Evolutionary conservation across 208 protist species (phyloP).

Genomic region (Acanthamoeba healyi): DNA sequence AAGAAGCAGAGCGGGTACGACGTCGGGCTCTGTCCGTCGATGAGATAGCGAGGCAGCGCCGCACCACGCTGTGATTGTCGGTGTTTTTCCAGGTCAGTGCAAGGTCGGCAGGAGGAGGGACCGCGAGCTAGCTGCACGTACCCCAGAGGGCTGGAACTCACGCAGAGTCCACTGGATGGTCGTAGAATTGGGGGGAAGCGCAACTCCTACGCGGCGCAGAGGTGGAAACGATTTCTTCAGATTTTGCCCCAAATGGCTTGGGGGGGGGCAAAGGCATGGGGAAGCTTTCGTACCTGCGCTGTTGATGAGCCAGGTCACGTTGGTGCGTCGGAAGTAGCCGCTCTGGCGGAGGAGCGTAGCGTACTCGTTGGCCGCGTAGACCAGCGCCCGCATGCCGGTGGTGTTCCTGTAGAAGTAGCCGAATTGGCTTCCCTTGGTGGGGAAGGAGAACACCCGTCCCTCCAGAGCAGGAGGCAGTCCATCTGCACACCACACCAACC

Average conservation of each 20-base stretch:
- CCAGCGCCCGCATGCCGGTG: background rate
- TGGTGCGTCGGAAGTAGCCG: background rate
- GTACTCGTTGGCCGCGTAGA: background rate
- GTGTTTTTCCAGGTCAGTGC: no score
- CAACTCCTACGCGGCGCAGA: no score
- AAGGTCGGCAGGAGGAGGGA: no score
- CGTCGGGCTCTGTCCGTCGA: background rate
- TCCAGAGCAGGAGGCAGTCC: background rate
- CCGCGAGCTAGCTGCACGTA: no score
- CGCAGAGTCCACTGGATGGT: background rate
- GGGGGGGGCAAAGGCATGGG: background rate
- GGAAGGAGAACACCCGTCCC: background rate
- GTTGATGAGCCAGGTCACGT: background rate
- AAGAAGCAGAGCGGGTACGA: conserved; percentile 17
- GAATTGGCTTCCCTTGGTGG: background rate
- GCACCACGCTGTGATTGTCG: background rate
- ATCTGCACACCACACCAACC: background rate
- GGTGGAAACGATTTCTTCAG: no score
- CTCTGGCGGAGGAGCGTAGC: background rate
- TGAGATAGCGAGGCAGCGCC: background rate
- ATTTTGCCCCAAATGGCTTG: no score
- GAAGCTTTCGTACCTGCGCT: background rate
- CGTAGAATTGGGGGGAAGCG: background rate
- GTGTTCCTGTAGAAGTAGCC: background rate
- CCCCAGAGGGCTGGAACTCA: background rate